These are phyloP conservation scores for Penicillium ochrochloron DNA, from an alignment of 495 filamentous ascomycete genomes.

Conservation along the genomic window DNA sequence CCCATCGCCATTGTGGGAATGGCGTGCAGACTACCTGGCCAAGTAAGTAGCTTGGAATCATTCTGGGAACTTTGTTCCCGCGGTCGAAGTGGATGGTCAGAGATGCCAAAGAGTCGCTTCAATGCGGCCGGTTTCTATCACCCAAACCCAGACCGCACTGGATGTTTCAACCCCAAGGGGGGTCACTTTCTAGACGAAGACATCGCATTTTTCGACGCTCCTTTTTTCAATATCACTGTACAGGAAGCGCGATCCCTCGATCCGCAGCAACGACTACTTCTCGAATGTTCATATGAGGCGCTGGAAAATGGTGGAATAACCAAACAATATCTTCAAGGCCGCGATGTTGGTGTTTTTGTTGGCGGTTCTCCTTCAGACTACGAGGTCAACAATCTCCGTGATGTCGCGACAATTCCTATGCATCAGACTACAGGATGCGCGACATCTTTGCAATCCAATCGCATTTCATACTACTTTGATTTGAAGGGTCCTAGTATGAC, in stretches of 20 bases:
- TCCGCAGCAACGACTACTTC: slow-evolving; percentile 52
- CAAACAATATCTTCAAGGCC: slow-evolving; percentile 46
- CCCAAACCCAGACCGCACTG: slow-evolving; percentile 36
- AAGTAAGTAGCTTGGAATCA: slow-evolving; percentile 57
- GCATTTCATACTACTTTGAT: slow-evolving; percentile 51
- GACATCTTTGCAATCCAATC: slow-evolving; percentile 47
- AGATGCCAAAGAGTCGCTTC: slow-evolving; percentile 39
- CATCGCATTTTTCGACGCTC: slow-evolving; percentile 58
- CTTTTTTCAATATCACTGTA: slow-evolving; percentile 54
- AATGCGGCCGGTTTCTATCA: slow-evolving; percentile 53
- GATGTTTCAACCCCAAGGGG: slow-evolving; percentile 30
- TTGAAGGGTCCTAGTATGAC: slow-evolving; percentile 48
- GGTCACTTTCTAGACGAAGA: slow-evolving; percentile 56
- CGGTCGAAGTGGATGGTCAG: slow-evolving; percentile 36
- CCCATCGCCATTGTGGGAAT: slow-evolving; percentile 52
- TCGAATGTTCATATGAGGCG: slow-evolving; percentile 52
- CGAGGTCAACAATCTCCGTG: slow-evolving; percentile 41
- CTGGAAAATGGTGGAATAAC: slow-evolving; percentile 53
- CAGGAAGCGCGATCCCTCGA: slow-evolving; percentile 52
- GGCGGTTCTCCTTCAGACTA: slow-evolving; percentile 53
- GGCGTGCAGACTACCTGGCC: slow-evolving; percentile 52
- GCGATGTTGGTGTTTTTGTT: slow-evolving; percentile 51
- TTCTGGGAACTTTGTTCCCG: slow-evolving; percentile 58
- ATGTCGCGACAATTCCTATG: slow-evolving; percentile 44
- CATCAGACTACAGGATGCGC: slow-evolving; percentile 55